Base-by-base conservation (phyloP, 768 basidiomycete genomes). In the Tylopilus felleus region DNA sequence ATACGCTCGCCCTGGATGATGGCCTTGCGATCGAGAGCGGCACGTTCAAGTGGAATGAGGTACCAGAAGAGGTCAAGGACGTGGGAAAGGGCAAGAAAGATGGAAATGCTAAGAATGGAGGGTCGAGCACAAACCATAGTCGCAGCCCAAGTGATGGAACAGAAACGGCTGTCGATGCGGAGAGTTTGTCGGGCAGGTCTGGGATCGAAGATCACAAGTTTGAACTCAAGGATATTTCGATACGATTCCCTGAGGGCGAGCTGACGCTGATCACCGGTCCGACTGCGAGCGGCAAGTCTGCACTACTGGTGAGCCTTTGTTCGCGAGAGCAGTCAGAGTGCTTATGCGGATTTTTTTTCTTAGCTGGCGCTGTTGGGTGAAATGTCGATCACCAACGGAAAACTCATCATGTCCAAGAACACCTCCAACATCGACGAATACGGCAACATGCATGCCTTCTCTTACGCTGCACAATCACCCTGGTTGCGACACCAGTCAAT, bases 401-500 rank as follows among this genome's bases (percentile, higher is more conserved):
- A 65, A 35, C 63, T 75, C 8, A 66, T 69, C 47, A 68, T 80
- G 50, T 74, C 78, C 1, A 81, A 81, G 58, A 65, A 75, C 54
- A 69, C 80, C 0, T 78, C 79, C 16, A 75, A 71, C 8, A 72
- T 87, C 13, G 85, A 90, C 57, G 76, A 79, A 45, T 63, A 81
- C 38, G 88, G 87, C 0, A 67, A 80, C 28, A 82, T 79, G 73
- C 83, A 83, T 3, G 60, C 80, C 2, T 79, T 90, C 12, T 84
- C 88, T 0, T 91, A 89, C 60, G 84, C 85, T 16, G 80, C 86
- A 0, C 90, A 93, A 61, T 78, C 82, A 1, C 84, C 85, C 0
- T 88, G 84, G 84, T 67, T 87, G 49, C 75, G 81, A 17, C 83
- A 87, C 61, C 82, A 84, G 43, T 85, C 88, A 0, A 89, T 93